phyloP scores from a whole-genome alignment of 2,329 filamentous ascomycete species.

The Phialophora macrospora region DNA sequence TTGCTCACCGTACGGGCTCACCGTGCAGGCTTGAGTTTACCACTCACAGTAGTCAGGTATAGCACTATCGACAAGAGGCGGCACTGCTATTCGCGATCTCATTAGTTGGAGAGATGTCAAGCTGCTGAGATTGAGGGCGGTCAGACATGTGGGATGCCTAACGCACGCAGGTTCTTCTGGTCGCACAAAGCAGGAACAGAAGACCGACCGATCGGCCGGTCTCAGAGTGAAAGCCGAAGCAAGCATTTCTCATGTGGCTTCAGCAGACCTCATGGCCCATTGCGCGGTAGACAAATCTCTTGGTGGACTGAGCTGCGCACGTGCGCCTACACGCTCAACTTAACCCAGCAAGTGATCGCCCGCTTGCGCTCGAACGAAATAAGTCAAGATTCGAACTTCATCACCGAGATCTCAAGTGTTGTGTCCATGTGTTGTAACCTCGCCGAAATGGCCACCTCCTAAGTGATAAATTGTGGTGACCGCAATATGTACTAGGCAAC shows the following conservation, averaged over 20 bases:
- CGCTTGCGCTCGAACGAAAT: constrained; percentile 1
- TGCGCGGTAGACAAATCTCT: too few species aligned
- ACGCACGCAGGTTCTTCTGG: background rate
- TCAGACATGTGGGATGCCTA: constrained; percentile 14
- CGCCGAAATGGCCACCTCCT: background rate
- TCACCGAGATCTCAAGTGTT: background rate
- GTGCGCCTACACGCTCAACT: background rate
- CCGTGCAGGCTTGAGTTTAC: background rate
- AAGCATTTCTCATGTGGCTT: background rate
- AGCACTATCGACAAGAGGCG: background rate
- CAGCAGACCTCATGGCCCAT: background rate
- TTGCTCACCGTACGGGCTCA: constrained; percentile 1
- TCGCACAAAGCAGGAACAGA: too few species aligned
- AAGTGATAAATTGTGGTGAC: background rate
- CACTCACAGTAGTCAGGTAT: background rate
- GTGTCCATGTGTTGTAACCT: background rate
- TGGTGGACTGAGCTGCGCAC: background rate
- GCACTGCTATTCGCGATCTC: background rate
- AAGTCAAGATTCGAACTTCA: background rate
- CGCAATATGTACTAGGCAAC: too few species aligned
- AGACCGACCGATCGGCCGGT: background rate
- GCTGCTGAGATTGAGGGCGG: constrained; percentile 5
- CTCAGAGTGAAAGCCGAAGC: background rate
- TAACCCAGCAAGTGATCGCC: background rate
- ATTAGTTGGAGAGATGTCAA: background rate